Evolutionary conservation across 2,329 filamentous ascomycete species (phyloP).

Genomic region (Trichoderma sp.): DNA sequence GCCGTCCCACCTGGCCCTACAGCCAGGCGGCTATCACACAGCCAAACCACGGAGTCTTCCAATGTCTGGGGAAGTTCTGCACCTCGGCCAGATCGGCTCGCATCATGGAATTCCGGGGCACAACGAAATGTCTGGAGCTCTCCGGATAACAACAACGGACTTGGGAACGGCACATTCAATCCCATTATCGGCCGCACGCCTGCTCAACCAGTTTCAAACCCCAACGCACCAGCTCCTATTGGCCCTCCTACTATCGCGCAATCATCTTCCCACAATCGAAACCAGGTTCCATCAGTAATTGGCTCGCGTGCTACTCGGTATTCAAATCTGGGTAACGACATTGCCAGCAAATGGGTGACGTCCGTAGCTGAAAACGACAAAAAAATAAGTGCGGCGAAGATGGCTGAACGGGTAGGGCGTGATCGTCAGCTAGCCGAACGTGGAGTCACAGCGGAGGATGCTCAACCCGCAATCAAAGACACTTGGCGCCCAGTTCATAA

Average conservation of each 20-base stretch:
- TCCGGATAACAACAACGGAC: constrained; percentile 68
- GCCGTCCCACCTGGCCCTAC: constrained; percentile 27
- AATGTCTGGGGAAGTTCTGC: constrained; percentile 44
- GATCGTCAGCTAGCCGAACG: constrained; percentile 49
- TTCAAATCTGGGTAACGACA: constrained; percentile 34
- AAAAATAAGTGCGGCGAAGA: constrained; percentile 43
- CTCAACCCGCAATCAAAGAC: constrained; percentile 53
- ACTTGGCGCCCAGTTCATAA: constrained; percentile 53
- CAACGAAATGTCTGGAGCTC: constrained; percentile 73
- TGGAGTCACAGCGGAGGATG: constrained; percentile 47
- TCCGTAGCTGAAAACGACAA: constrained; percentile 52
- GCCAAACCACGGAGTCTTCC: constrained; percentile 38
- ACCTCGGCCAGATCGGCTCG: constrained; percentile 50
- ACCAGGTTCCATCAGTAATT: constrained; percentile 38
- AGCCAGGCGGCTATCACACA: constrained; percentile 37
- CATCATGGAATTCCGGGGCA: constrained; percentile 51
- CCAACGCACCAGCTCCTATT: constrained; percentile 50
- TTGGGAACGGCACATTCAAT: constrained; percentile 78
- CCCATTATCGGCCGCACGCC: constrained; percentile 56
- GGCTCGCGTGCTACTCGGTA: constrained; percentile 37
- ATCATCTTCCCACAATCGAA: constrained; percentile 32
- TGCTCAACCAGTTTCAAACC: constrained; percentile 37
- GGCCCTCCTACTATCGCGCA: constrained; percentile 40
- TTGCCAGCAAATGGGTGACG: constrained; percentile 47
- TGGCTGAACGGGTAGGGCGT: constrained; percentile 44